Evolutionary conservation across 768 basidiomycete genomes (phyloP), one percentile per base, ranked within the genome.

Genomic region (Leccinum arenicola): DNA sequence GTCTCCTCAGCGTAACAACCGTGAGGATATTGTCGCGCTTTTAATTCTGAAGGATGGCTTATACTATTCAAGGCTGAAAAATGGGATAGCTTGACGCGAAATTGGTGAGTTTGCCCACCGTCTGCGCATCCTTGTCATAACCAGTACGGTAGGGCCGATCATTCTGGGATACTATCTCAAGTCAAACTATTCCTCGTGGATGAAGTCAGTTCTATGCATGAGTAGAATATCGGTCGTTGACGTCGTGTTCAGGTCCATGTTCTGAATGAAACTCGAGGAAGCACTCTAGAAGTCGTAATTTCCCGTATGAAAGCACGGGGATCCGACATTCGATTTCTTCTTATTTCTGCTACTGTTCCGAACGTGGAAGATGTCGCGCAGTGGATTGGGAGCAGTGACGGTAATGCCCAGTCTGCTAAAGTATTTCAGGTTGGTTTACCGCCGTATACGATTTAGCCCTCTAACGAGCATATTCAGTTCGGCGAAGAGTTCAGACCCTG

Each of bases 321-420:
- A 9, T 78, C 80, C 3, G 70, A 74, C 2, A 85, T 93, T 25
- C 86, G 97, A 7, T 95, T 98, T 70, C 74, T 97, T 31, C 82
- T 97, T 17, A 84, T 98, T 40, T 96, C 94, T 0, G 96, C 96
- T 6, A 98, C 96, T 0, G 89, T 93, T 12, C 96, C 96, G 0
- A 98, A 99, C 65, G 89, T 95, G 53, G 78, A 84, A 27, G 96
- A 99, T 63, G 85, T 99, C 31, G 93, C 94, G 2, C 73, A 76
- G 55, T 99, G 96, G 96, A 86, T 98, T 50, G 87, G 88, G 47
- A 79, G 75, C 52, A 61, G 68, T 57, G 67, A 67, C 31, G 59
- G 67, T 27, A 63, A 53, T 4, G 67, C 75, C 36, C 63, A 48
- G 23, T 76, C 82, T 27, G 93, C 93, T 1, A 77, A 74, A 53